A percentile compares a stretch with the other conserved stretches of the same genome.
Evolutionary conservation across 2,329 filamentous ascomycete genomes (phyloP).

Genomic region (Onygena corvina): DNA sequence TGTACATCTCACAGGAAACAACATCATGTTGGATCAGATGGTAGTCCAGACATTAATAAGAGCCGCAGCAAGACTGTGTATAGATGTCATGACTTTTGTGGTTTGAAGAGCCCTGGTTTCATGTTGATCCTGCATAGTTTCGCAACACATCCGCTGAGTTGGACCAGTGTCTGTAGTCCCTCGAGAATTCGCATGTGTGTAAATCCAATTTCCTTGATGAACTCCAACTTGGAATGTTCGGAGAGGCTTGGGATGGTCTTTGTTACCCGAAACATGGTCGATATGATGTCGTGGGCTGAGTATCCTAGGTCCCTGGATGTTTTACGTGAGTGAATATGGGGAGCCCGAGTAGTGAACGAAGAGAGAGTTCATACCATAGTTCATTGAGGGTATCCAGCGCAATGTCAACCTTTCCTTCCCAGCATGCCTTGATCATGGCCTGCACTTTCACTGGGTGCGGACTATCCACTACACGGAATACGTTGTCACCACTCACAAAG

Average conservation of each 20-base stretch:
- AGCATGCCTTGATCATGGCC: slow-evolving; percentile 94
- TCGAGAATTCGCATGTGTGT: slow-evolving; percentile 99
- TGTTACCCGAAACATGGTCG: slow-evolving; percentile 97
- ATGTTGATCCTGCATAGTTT: slow-evolving; percentile 92
- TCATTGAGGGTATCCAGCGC: slow-evolving; percentile 79
- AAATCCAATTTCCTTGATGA: slow-evolving; percentile 97
- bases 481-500: slow-evolving; percentile 94
- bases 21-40: no score
- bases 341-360: not conserved
- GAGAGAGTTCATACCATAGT: slow-evolving; percentile 51
- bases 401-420: slow-evolving; percentile 78
- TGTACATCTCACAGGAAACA: no score
- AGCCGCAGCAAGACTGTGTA: not conserved
- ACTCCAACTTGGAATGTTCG: slow-evolving; percentile 91
- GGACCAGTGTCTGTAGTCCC: slow-evolving; percentile 85
- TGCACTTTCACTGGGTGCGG: slow-evolving; percentile 98
- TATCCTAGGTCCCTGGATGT: slow-evolving; percentile 64
- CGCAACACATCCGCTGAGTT: slow-evolving; percentile 84
- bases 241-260: slow-evolving; percentile 87
- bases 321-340: not conserved
- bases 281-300: slow-evolving; percentile 97
- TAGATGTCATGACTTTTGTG: slow-evolving; percentile 26
- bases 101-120: slow-evolving; percentile 68
- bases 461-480: slow-evolving; percentile 93
- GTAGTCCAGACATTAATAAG: no score